Percentiles rank a stretch among this genome's conserved stretches.
phyloP scores from a whole-genome alignment of 2,329 filamentous ascomycete species.

The Colletotrichum sp. region DNA sequence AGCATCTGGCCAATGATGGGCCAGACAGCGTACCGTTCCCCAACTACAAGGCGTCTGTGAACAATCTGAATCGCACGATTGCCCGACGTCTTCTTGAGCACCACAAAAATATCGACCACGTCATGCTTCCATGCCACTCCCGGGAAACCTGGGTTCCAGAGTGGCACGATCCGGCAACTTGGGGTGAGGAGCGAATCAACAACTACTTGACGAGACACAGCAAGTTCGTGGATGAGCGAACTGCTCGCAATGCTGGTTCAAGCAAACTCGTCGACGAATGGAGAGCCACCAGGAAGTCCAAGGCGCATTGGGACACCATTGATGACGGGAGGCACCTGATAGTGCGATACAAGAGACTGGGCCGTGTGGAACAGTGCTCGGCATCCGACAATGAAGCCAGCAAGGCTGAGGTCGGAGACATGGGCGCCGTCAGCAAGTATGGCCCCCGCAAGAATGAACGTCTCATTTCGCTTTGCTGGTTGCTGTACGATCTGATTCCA shows the following conservation, averaged over 20 bases:
- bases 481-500: background rate
- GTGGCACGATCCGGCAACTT: background rate
- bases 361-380: background rate
- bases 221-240: background rate
- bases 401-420: background rate
- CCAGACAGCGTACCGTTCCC: background rate
- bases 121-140: background rate
- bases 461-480: background rate
- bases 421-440: background rate
- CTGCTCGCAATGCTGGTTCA: background rate
- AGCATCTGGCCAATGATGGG: background rate
- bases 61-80: background rate
- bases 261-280: background rate
- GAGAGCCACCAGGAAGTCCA: background rate
- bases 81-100: too few relatives aligned
- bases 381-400: background rate
- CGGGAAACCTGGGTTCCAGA: background rate
- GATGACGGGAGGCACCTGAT: background rate
- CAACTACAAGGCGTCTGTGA: background rate
- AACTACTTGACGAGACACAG: background rate
- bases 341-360: background rate
- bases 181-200: background rate
- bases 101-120: too few relatives aligned
- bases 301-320: rapidly evolving
- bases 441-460: background rate